Conservation (phyloP, 106 monocot genomes). For the Narthecium ossifragum region DNA sequence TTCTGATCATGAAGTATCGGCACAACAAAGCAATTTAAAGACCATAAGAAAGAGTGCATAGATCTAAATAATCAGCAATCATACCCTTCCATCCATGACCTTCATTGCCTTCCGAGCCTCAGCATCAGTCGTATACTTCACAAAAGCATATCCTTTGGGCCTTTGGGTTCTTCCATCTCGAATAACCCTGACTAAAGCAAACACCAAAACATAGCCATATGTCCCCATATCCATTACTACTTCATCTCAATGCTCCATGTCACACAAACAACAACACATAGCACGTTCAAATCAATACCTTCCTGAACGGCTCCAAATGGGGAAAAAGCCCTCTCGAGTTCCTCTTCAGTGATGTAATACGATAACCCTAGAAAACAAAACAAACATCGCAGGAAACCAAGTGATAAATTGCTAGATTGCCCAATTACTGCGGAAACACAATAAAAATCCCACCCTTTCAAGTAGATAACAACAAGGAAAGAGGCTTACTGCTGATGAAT, state of each 20-base stretch:
- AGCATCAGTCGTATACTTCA: conserved; percentile 18
- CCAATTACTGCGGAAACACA: not conserved
- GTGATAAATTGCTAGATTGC: not conserved
- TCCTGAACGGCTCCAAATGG: conserved; percentile 22
- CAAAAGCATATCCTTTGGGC: conserved; percentile 39
- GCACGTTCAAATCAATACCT: conserved; percentile 11
- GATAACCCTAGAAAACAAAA: conserved; percentile 21
- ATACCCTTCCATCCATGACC: conserved; percentile 42
- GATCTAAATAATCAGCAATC: too few relatives aligned
- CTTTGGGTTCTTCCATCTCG: conserved; percentile 22
- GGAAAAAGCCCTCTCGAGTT: conserved; percentile 16
- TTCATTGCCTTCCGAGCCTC: conserved; percentile 31
- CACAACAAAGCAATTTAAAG: too few relatives aligned
- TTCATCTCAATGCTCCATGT: too few relatives aligned
- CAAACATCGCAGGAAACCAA: not conserved
- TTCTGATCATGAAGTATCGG: too few relatives aligned
- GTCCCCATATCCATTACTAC: not conserved
- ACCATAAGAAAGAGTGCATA: too few relatives aligned
- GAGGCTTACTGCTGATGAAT: conserved; percentile 28
- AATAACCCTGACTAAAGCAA: conserved; percentile 24
- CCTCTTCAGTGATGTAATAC: conserved; percentile 26
- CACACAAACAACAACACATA: not conserved
- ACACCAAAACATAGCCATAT: not conserved
- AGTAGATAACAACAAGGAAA: not conserved
- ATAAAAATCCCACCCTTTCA: not conserved